Conservation (phyloP, 1,139 yeast genomes). For the Pichia sp. region DNA sequence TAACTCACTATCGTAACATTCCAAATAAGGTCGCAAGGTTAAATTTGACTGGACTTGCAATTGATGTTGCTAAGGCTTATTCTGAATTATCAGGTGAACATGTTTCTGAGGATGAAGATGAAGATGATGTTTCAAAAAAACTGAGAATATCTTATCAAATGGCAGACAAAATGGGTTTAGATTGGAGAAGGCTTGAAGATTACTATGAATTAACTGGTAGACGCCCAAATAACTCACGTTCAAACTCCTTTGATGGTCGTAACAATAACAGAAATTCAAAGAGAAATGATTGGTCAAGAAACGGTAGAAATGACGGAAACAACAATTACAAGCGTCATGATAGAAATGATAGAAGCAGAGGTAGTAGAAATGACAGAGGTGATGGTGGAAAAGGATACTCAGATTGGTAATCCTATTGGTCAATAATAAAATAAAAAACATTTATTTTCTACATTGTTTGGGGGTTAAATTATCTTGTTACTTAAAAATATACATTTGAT, state of each 20-base stretch:
- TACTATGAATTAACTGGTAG: conserved; percentile 14
- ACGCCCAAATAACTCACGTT: conserved; percentile 10
- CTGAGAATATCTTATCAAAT: conserved; percentile 12
- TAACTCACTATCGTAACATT: conserved; percentile 33
- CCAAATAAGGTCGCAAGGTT: conserved; percentile 25
- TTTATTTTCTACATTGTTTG: too few species aligned
- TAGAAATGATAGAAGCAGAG: conserved; percentile 14
- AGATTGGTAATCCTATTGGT: too few species aligned
- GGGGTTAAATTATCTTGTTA: too few species aligned
- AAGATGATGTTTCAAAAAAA: conserved; percentile 1
- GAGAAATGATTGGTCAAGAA: conserved; percentile 15
- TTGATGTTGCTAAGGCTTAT: conserved; percentile 17
- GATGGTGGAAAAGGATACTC: conserved; percentile 3
- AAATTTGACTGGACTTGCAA: conserved; percentile 20
- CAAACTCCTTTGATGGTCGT: conserved; percentile 12
- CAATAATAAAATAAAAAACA: too few species aligned
- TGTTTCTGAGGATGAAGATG: conserved; percentile 5
- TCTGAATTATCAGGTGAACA: conserved; percentile 8
- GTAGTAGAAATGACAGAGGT: conserved; percentile 1
- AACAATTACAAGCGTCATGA: too few species aligned
- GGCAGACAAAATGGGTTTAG: conserved; percentile 16
- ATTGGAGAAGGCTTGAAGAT: conserved; percentile 14
- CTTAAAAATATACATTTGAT: too few species aligned
- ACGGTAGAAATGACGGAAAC: conserved; percentile 8
- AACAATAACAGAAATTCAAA: conserved; percentile 16